A percentile compares a stretch with the other conserved stretches of the same genome.
Conservation (phyloP, 2,329 filamentous ascomycete genomes). For the Phialophora expanda region DNA sequence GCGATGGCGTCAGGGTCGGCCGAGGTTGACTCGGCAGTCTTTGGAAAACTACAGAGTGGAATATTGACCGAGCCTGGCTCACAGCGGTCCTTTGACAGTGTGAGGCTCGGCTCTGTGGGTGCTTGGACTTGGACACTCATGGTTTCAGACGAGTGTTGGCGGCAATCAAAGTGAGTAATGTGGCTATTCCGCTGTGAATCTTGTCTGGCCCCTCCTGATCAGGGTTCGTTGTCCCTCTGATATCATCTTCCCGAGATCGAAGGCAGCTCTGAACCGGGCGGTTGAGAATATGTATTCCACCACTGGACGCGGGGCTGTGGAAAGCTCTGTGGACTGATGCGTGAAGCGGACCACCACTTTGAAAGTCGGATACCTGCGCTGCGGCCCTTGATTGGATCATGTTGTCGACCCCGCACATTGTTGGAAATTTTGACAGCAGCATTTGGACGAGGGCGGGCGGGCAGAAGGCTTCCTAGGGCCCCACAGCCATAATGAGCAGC, state of each 20-base stretch:
- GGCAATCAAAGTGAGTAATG: background rate
- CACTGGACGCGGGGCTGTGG: background rate
- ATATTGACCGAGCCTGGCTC: constrained; percentile 63
- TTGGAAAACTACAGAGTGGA: constrained; percentile 51
- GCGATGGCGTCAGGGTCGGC: constrained; percentile 49
- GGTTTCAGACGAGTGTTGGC: background rate
- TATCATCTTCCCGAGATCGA: background rate
- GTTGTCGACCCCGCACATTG: background rate
- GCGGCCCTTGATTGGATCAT: background rate
- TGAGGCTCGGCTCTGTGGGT: constrained; percentile 30
- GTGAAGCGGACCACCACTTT: background rate
- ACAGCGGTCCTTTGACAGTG: constrained; percentile 51
- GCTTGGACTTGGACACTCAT: constrained; percentile 31
- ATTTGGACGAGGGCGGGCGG: background rate
- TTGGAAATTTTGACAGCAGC: background rate
- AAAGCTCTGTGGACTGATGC: background rate
- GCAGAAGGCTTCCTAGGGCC: background rate
- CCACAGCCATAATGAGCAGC: background rate
- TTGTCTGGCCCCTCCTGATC: background rate
- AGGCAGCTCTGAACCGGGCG: background rate
- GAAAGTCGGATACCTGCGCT: background rate
- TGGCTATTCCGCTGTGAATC: background rate
- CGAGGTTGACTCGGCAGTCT: constrained; percentile 43
- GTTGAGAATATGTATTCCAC: background rate
- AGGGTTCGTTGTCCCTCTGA: background rate